Evolutionary conservation across 768 basidiomycete species (phyloP), one percentile per base, ranked within the genome.

Genomic region (Pisolithus tinctorius): DNA sequence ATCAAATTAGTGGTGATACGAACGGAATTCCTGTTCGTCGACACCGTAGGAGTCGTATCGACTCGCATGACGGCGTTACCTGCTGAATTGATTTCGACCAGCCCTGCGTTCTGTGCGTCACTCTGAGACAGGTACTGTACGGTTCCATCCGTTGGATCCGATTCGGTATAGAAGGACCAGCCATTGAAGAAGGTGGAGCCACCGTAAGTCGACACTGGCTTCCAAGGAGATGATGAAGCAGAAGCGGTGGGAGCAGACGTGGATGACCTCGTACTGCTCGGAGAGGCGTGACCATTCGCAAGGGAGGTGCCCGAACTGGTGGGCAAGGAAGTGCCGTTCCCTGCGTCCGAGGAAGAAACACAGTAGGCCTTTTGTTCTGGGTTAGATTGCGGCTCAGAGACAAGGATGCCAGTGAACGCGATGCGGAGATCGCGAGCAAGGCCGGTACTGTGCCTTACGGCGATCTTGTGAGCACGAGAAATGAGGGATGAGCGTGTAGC

Each of bases 41-140:
- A 60, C 30, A 93, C 85, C 16, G 69, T 76, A 9, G 81, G 75
- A 4, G 91, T 94, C 6, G 88, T 93, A 63, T 95, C 91, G 25
- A 95, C 84, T 31, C 80, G 74, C 92, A 97, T 94, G 50, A 96
- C 68, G 16, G 86, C 89, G 68, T 91, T 80, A 20, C 89, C 88
- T 9, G 74, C 75, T 23, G 60, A 55, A 61, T 90, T 93, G 60
- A 93, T 74, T 13, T 78, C 72, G 29, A 83, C 62, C 29, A 97
- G 75, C 45, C 80, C 79, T 53, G 73, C 79, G 6, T 72, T 69
- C 63, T 74, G 83, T 40, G 79, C 87, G 41, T 79, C 78, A 51
- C 58, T 57, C 60, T 83, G 74, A 62, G 83, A 77, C 4, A 89
- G 70, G 65, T 83, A 93, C 55, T 81, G 69, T 31, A 89, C 88